Evolutionary conservation across 176 grass and related monocot genomes (phyloP).

Genomic region (Carex kokanica): DNA sequence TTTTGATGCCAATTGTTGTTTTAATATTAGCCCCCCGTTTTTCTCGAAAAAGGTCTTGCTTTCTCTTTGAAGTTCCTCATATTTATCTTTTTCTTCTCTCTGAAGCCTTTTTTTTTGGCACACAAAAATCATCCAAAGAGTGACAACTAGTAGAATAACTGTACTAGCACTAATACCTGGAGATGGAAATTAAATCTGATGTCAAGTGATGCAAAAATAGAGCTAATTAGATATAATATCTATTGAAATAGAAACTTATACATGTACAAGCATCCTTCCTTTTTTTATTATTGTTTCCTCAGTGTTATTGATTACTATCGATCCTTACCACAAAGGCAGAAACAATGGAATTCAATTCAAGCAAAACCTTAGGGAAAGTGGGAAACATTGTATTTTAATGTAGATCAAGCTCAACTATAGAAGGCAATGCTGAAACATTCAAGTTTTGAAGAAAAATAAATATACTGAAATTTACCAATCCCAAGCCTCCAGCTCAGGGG

Average conservation of each 20-base stretch:
- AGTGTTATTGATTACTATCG: neutral
- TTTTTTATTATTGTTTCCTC: too few relatives aligned
- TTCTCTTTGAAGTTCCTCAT: slow-evolving; percentile 33
- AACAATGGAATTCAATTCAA: neutral
- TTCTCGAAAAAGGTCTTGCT: slow-evolving; percentile 50
- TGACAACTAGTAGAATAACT: slow-evolving; percentile 13
- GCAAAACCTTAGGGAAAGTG: neutral
- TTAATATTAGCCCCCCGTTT: slow-evolving; percentile 46
- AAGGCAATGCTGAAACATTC: neutral
- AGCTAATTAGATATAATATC: neutral
- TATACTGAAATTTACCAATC: slow-evolving; percentile 26
- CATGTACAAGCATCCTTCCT: too few relatives aligned
- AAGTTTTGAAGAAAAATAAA: neutral
- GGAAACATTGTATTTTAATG: neutral
- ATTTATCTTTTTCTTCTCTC: slow-evolving; percentile 32
- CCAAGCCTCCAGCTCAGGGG: slow-evolving; percentile 23
- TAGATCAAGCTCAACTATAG: neutral
- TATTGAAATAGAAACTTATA: neutral
- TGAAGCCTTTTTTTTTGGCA: slow-evolving; percentile 38
- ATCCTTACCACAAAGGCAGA: neutral
- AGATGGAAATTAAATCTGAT: neutral
- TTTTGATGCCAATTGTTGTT: too few relatives aligned
- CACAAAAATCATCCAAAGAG: slow-evolving; percentile 21
- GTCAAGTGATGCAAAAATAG: neutral
- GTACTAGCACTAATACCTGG: slow-evolving; percentile 38